Evolutionary conservation across 768 basidiomycete species (phyloP).

Genomic region (Mycena metata): DNA sequence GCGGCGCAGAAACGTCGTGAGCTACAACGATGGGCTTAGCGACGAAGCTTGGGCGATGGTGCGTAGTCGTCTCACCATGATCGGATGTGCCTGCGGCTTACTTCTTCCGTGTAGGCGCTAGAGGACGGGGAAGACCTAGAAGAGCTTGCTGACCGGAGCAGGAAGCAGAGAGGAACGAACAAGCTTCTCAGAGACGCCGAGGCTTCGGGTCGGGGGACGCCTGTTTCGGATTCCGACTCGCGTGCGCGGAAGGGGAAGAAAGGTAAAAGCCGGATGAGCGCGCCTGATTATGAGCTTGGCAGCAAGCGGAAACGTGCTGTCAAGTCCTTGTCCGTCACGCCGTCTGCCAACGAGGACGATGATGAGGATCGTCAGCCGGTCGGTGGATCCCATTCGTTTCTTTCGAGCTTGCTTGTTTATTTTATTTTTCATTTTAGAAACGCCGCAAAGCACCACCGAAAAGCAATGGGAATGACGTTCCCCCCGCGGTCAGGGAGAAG

Average conservation of each 20-base stretch:
- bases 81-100: conserved; percentile 22
- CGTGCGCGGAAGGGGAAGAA: conserved; percentile 76
- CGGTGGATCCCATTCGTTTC: conserved; percentile 43
- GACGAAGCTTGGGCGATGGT: conserved; percentile 96
- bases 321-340: conserved; percentile 83
- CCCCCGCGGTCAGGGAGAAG: conserved; percentile 72
- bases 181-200: conserved; percentile 62
- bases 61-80: conserved; percentile 32
- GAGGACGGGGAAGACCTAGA: conserved; percentile 87
- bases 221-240: conserved; percentile 70
- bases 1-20: conserved; percentile 85
- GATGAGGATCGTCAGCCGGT: conserved; percentile 82
- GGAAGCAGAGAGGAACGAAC: conserved; percentile 69
- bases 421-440: conserved; percentile 65
- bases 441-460: conserved; percentile 81
- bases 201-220: conserved; percentile 73
- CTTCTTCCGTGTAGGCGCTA: conserved; percentile 62
- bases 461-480: conserved; percentile 61
- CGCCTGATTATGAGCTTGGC: conserved; percentile 63
- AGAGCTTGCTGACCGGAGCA: conserved; percentile 75
- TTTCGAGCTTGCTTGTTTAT: conserved; percentile 11
- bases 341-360: conserved; percentile 83
- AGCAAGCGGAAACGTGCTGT: conserved; percentile 83
- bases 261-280: conserved; percentile 63
- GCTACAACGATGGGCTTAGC: conserved; percentile 93